phyloP scores from a whole-genome alignment of 495 filamentous ascomycete genomes.

The Penicillium cataractarum region DNA sequence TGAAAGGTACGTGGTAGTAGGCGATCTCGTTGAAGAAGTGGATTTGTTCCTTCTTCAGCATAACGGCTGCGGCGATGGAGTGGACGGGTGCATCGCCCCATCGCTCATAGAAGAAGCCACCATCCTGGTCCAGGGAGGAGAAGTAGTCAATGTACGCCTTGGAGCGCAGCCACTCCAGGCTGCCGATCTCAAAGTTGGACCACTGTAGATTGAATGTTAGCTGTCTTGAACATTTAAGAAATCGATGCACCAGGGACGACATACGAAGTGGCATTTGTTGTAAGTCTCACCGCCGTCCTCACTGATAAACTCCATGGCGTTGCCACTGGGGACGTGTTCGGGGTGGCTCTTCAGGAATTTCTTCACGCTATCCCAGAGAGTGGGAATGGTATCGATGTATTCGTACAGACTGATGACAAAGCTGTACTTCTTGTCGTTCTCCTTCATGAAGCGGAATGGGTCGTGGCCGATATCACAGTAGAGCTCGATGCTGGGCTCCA shows the following conservation, averaged over 20 bases:
- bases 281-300: slow-evolving; percentile 88
- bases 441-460: slow-evolving; percentile 84
- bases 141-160: slow-evolving; percentile 82
- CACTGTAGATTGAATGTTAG: slow-evolving; percentile 54
- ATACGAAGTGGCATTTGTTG: slow-evolving; percentile 96
- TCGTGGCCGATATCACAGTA: slow-evolving; percentile 85
- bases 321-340: slow-evolving; percentile 80
- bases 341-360: slow-evolving; percentile 88
- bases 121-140: slow-evolving; percentile 74
- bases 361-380: slow-evolving; percentile 90
- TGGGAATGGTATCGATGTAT: slow-evolving; percentile 94
- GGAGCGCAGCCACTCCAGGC: slow-evolving; percentile 80
- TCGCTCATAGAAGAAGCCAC: slow-evolving; percentile 91
- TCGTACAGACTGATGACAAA: slow-evolving; percentile 91
- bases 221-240: not conserved
- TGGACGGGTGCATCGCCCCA: slow-evolving; percentile 93
- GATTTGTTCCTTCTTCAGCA: slow-evolving; percentile 88
- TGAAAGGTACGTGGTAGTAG: slow-evolving; percentile 99
- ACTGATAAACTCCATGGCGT: slow-evolving; percentile 89
- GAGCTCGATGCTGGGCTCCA: slow-evolving; percentile 86
- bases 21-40: slow-evolving; percentile 99
- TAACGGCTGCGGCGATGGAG: slow-evolving; percentile 86
- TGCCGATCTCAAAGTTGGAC: slow-evolving; percentile 93
- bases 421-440: slow-evolving; percentile 88
- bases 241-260: slow-evolving; percentile 31